Conservation (phyloP, 495 filamentous ascomycete genomes). For the Hypoxylon lenormandii region DNA sequence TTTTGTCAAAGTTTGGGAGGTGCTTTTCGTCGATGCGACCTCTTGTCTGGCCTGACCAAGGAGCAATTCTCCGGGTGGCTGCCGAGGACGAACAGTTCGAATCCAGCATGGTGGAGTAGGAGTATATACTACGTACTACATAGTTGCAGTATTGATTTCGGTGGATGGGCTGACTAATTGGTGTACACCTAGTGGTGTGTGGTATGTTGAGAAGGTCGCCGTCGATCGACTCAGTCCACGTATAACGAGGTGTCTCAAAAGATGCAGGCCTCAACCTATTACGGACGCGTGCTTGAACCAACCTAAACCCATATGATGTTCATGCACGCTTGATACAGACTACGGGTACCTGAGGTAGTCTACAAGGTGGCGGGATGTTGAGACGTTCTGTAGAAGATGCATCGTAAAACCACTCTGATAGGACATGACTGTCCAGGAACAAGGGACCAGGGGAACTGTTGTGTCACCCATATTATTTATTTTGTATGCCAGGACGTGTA, state of each 20-base stretch:
- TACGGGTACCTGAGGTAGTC: constrained; percentile 38
- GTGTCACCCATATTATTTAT: neutral
- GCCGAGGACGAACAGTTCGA: constrained; percentile 1
- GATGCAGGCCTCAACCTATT: neutral
- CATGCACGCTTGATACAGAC: constrained; percentile 17
- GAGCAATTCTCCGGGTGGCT: constrained; percentile 31
- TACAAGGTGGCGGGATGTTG: constrained; percentile 10
- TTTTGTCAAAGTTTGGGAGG: constrained; percentile 38
- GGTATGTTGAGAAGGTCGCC: neutral
- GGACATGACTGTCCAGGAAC: neutral
- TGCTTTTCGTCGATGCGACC: constrained; percentile 42
- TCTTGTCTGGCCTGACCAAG: constrained; percentile 3
- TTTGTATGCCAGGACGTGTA: neutral
- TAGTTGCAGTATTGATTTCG: neutral
- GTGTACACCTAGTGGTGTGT: neutral
- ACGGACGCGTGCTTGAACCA: constrained; percentile 1
- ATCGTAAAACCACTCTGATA: neutral
- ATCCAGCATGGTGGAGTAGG: neutral
- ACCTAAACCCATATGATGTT: constrained; percentile 16
- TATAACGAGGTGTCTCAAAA: too few species aligned
- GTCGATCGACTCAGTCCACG: too few species aligned
- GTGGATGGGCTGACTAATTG: constrained; percentile 3
- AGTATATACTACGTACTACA: neutral
- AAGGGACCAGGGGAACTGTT: neutral
- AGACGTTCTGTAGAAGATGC: neutral